A percentile compares a stretch with the other conserved stretches of the same genome.
Conservation (phyloP, 139 green algal species). For the Chlorella sorokiniana region DNA sequence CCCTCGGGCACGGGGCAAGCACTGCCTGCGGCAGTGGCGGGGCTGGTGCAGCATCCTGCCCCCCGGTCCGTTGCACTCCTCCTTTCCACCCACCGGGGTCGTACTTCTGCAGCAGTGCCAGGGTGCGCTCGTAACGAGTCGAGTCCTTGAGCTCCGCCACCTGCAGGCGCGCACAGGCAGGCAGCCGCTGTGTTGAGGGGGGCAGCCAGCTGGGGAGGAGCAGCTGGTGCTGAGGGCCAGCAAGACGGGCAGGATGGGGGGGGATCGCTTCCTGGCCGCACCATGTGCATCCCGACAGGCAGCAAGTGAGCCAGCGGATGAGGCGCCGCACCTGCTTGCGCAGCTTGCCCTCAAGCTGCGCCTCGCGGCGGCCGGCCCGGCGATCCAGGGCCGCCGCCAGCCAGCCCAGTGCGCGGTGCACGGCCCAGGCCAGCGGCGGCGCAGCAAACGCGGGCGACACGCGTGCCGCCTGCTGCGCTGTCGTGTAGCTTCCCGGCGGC, state of each 20-base stretch:
- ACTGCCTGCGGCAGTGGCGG: too few relatives aligned
- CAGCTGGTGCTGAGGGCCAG: background rate
- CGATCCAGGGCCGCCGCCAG: constrained; percentile 8
- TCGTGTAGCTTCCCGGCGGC: constrained; percentile 5
- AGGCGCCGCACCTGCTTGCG: constrained; percentile 25
- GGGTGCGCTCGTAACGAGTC: constrained; percentile 23
- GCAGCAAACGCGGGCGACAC: background rate
- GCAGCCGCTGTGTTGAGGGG: too few relatives aligned
- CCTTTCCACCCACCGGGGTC: constrained; percentile 21
- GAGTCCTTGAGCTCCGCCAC: constrained; percentile 26
- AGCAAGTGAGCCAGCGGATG: background rate
- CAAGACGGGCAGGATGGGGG: too few relatives aligned
- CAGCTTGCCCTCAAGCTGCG: constrained; percentile 21
- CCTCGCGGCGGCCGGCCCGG: background rate
- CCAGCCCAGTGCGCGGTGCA: background rate
- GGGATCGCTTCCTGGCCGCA: too few relatives aligned
- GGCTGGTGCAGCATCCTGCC: too few relatives aligned
- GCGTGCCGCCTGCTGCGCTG: background rate
- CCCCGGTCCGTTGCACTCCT: too few relatives aligned
- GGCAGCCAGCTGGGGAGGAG: background rate
- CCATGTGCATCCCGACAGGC: too few relatives aligned
- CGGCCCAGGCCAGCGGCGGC: background rate
- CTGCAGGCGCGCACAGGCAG: background rate
- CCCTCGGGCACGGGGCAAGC: too few relatives aligned
- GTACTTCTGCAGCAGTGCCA: constrained; percentile 24